Evolutionary conservation across 192 early-diverging fungal genomes (phyloP).

Genomic region (Backusella morwellensis): DNA sequence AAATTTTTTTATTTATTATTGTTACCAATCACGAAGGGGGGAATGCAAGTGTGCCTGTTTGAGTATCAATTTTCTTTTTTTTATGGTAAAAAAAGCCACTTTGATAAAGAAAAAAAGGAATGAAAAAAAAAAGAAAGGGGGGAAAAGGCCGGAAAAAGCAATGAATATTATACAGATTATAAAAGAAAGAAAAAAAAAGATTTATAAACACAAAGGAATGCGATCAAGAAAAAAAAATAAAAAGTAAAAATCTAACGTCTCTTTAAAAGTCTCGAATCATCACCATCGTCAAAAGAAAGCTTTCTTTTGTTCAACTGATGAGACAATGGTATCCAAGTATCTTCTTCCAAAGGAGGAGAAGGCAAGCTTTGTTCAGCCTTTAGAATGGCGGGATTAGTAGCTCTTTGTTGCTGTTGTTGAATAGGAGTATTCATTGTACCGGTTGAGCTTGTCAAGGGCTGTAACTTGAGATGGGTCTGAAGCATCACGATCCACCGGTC

Average conservation of each 20-base stretch:
- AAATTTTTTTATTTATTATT: not conserved
- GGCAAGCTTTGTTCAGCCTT: not conserved
- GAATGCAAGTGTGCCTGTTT: not conserved
- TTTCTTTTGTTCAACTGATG: not conserved
- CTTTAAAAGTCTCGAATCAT: not conserved
- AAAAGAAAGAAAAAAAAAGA: not conserved
- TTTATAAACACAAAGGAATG: constrained; percentile 6
- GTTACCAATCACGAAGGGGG: not conserved
- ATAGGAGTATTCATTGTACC: not conserved
- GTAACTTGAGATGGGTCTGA: constrained; percentile 28
- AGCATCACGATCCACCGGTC: constrained; percentile 37
- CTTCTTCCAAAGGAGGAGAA: constrained; percentile 5
- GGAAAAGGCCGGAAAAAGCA: not conserved
- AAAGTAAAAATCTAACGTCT: not conserved
- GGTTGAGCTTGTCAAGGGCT: constrained; percentile 2
- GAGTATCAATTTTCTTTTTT: not conserved
- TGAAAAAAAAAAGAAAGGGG: not conserved
- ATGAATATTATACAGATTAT: not conserved
- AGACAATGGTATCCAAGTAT: constrained; percentile 1
- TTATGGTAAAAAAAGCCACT: not conserved
- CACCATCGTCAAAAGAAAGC: not conserved
- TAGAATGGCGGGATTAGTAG: not conserved
- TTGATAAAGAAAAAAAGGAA: not conserved
- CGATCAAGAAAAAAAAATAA: not conserved
- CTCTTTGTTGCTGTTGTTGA: not conserved